Percentiles rank a stretch among this genome's conserved stretches.
These are phyloP conservation scores for Clarireedia sp. DNA, from an alignment of 2,329 filamentous ascomycete species.

Conservation along the genomic window DNA sequence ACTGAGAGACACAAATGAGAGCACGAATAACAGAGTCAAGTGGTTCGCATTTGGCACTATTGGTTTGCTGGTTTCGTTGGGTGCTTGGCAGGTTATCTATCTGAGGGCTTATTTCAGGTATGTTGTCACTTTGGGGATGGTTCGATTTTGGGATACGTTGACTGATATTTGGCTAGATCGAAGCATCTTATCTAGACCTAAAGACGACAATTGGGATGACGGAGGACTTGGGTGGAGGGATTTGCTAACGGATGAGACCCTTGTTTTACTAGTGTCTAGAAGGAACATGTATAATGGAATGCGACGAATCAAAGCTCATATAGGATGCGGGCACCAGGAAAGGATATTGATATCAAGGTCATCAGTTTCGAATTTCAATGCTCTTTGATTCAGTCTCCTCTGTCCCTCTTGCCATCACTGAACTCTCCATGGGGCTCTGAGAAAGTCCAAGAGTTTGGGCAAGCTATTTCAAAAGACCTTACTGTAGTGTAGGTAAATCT, in stretches of 20 bases:
- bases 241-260: constrained; percentile 13
- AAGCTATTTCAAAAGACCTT: too few species aligned
- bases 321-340: too few species aligned
- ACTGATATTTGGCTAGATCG: constrained; percentile 38
- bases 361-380: too few species aligned
- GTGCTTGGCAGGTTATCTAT: constrained; percentile 97
- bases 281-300: constrained; percentile 23
- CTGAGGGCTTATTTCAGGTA: constrained; percentile 92
- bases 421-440: too few species aligned
- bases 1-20: constrained; percentile 97
- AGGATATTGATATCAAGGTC: too few species aligned
- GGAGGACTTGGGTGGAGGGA: constrained; percentile 5
- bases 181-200: constrained; percentile 57
- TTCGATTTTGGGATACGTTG: constrained; percentile 2
- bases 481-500: too few species aligned
- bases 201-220: neutral
- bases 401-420: too few species aligned
- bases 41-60: constrained; percentile 97
- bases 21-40: constrained; percentile 96
- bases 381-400: too few species aligned
- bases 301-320: neutral
- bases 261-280: constrained; percentile 26
- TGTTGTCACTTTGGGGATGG: constrained; percentile 19
- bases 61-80: constrained; percentile 78
- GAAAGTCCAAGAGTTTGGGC: too few species aligned